Evolutionary conservation across 2,329 filamentous ascomycete species (phyloP).

Genomic region (Ophiostoma montium): DNA sequence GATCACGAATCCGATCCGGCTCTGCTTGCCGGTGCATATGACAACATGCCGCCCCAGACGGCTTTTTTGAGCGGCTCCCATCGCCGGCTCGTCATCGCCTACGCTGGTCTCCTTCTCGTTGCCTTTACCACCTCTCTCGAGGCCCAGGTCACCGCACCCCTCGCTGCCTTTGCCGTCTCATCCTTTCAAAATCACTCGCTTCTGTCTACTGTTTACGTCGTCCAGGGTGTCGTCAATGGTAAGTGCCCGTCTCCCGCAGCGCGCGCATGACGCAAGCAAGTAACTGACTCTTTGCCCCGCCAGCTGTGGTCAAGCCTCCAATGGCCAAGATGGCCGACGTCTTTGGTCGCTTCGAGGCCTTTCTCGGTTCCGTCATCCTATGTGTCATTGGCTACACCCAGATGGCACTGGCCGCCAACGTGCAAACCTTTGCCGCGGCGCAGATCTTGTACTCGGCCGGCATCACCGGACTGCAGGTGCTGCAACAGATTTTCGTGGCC

Average conservation of each 20-base stretch:
- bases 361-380: conserved; percentile 36
- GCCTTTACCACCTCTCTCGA: conserved; percentile 54
- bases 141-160: conserved; percentile 44
- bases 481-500: conserved; percentile 51
- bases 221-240: conserved; percentile 51
- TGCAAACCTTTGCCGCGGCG: conserved; percentile 35
- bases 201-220: conserved; percentile 48
- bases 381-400: conserved; percentile 43
- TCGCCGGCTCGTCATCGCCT: conserved; percentile 12
- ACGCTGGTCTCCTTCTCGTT: conserved; percentile 36
- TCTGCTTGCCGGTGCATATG: not conserved
- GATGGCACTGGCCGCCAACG: conserved; percentile 39
- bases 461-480: conserved; percentile 28
- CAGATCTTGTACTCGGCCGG: conserved; percentile 50
- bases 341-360: conserved; percentile 47
- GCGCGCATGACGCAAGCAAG: too few species aligned
- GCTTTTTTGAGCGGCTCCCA: conserved; percentile 5
- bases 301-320: conserved; percentile 44
- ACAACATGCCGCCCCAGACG: conserved; percentile 6
- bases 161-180: conserved; percentile 49
- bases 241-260: conserved; percentile 2
- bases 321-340: conserved; percentile 49
- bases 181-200: conserved; percentile 49
- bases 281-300: conserved; percentile 1
- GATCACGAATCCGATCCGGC: not conserved